These are phyloP conservation scores for Tylopilus cervinicoccineus DNA, from an alignment of 768 basidiomycete genomes.

Conservation along the genomic window DNA sequence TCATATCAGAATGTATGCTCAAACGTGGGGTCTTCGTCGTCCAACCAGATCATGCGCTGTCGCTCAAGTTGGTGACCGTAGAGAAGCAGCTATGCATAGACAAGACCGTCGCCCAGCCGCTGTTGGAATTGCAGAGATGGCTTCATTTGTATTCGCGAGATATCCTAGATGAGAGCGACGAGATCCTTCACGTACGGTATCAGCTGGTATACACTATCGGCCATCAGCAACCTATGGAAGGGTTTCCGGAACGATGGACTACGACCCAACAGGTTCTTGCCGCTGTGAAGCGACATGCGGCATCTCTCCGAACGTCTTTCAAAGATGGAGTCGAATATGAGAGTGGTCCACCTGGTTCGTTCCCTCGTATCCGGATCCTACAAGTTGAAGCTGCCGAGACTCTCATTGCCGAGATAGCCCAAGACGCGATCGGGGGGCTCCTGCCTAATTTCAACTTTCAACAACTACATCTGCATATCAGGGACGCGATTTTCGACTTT, in stretches of 20 bases:
- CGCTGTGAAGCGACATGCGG: conserved; percentile 15
- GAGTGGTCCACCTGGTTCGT: conserved; percentile 8
- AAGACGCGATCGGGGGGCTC: conserved; percentile 7
- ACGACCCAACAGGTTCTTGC: background rate
- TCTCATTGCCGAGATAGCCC: conserved; percentile 9
- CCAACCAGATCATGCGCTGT: conserved; percentile 53
- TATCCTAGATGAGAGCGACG: conserved; percentile 29
- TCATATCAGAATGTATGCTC: conserved; percentile 38
- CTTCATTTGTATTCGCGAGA: conserved; percentile 20
- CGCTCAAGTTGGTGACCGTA: conserved; percentile 44
- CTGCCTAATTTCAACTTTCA: conserved; percentile 18
- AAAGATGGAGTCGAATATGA: conserved; percentile 16
- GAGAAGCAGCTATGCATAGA: conserved; percentile 27
- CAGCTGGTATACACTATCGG: conserved; percentile 17
- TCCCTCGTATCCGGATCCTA: conserved; percentile 24
- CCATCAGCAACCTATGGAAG: conserved; percentile 17
- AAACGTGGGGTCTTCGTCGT: conserved; percentile 40
- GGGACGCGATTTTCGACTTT: conserved; percentile 16
- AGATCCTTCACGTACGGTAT: conserved; percentile 4
- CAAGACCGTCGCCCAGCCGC: background rate
- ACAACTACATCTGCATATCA: background rate
- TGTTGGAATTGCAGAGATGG: conserved; percentile 28
- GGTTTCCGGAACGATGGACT: background rate
- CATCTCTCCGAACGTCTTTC: conserved; percentile 1
- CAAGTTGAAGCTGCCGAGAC: conserved; percentile 3